Conservation (phyloP, 2,329 filamentous ascomycete species). For the Ceratocystis cacaofunesta region DNA sequence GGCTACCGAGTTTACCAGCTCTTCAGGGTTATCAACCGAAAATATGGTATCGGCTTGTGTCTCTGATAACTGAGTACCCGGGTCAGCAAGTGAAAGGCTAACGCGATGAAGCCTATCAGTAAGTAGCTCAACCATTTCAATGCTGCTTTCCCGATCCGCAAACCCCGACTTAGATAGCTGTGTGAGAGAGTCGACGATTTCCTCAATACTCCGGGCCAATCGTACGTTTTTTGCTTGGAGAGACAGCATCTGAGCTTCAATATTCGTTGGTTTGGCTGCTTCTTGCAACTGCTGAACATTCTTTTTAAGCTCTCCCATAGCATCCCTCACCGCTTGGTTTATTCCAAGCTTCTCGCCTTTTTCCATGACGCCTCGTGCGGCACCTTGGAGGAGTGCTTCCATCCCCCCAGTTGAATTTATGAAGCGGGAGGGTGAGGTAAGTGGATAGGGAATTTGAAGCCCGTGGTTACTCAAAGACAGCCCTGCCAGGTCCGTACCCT, state of each 20-base stretch:
- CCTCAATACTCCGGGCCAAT: constrained; percentile 52
- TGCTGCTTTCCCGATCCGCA: constrained; percentile 34
- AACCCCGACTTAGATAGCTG: constrained; percentile 37
- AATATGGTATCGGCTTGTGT: neutral
- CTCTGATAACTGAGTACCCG: constrained; percentile 25
- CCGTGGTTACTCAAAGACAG: constrained; percentile 20
- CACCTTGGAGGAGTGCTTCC: constrained; percentile 59
- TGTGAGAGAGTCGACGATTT: constrained; percentile 49
- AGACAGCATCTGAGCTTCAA: constrained; percentile 19
- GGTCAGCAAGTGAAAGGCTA: constrained; percentile 46
- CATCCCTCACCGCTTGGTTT: constrained; percentile 66
- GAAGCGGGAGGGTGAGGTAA: constrained; percentile 34
- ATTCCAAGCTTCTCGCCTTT: constrained; percentile 63
- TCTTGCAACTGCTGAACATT: constrained; percentile 41
- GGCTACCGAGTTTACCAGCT: neutral
- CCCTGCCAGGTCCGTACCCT: constrained; percentile 25
- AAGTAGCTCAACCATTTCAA: constrained; percentile 42
- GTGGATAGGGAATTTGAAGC: constrained; percentile 21
- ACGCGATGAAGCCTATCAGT: constrained; percentile 51
- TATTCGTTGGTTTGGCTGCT: constrained; percentile 8
- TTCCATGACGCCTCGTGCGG: constrained; percentile 59
- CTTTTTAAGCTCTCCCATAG: constrained; percentile 63
- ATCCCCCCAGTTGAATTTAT: constrained; percentile 44
- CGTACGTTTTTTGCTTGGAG: constrained; percentile 52
- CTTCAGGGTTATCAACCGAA: neutral